Percentiles rank a stretch among this genome's conserved stretches.
Evolutionary conservation across 257 asterid genomes (phyloP).

Genomic region (Primulina huaijiensis): DNA sequence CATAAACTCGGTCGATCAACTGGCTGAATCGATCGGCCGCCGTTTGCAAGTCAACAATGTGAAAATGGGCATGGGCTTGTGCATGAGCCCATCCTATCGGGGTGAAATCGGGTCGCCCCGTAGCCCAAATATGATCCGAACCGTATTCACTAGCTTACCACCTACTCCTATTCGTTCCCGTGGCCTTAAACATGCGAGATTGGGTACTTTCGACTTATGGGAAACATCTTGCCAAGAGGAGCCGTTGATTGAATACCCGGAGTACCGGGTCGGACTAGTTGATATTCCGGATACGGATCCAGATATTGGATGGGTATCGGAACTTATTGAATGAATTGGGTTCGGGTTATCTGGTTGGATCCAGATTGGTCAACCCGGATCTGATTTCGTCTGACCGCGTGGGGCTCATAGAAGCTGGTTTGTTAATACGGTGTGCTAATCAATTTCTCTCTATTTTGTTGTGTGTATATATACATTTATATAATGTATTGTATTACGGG

Average conservation of each 20-base stretch:
- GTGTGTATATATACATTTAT: not conserved
- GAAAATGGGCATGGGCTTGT: not conserved
- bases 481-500: constrained; percentile 10
- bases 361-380: constrained; percentile 19
- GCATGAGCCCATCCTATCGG: not conserved
- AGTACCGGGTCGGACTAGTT: constrained; percentile 5
- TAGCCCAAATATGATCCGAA: not conserved
- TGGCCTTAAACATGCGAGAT: not conserved
- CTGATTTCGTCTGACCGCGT: constrained; percentile 22
- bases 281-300: constrained; percentile 20
- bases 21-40: not conserved
- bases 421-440: constrained; percentile 29
- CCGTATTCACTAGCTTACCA: not conserved
- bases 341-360: constrained; percentile 1
- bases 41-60: not conserved
- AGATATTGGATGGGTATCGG: constrained; percentile 61
- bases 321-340: constrained; percentile 41
- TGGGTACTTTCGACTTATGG: not conserved
- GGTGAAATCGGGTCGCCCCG: not conserved
- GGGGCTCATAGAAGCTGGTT: not conserved
- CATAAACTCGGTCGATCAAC: not conserved
- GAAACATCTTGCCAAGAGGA: not conserved
- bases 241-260: constrained; percentile 5
- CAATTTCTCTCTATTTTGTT: constrained; percentile 18
- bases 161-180: not conserved